These are phyloP conservation scores for Suillus weaverae DNA, from an alignment of 768 basidiomycete species.

Conservation along the genomic window DNA sequence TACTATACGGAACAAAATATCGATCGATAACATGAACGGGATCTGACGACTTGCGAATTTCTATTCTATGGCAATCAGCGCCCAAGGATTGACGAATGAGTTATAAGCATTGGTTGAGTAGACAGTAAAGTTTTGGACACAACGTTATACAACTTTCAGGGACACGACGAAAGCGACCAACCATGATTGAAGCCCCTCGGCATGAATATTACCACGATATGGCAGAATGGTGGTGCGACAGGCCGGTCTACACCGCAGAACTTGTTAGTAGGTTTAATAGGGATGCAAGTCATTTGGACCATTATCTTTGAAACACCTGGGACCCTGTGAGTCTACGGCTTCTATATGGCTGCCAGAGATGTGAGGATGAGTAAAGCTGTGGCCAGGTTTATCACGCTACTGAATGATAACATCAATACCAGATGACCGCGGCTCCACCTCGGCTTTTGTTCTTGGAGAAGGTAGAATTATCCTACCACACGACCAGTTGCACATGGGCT, in stretches of 20 bases:
- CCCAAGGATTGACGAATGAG: constrained; percentile 79
- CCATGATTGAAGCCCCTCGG: constrained; percentile 78
- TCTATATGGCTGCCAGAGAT: background rate
- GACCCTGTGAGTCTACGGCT: background rate
- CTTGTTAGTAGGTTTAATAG: background rate
- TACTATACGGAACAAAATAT: constrained; percentile 34
- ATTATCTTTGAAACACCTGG: background rate
- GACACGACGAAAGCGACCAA: constrained; percentile 26
- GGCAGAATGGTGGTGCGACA: constrained; percentile 57
- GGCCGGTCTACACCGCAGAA: background rate
- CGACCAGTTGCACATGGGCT: background rate
- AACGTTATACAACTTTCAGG: background rate
- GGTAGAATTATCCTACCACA: background rate
- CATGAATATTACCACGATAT: constrained; percentile 58
- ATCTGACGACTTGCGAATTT: constrained; percentile 37
- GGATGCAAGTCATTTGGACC: background rate
- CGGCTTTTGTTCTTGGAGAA: background rate
- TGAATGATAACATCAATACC: background rate
- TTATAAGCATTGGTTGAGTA: constrained; percentile 73
- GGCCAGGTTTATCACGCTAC: background rate
- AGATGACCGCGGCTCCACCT: background rate
- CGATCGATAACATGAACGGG: background rate
- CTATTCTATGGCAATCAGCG: constrained; percentile 52
- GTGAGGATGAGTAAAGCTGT: background rate
- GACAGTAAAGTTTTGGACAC: constrained; percentile 55